Evolutionary conservation across 2,329 filamentous ascomycete genomes (phyloP).

Genomic region (Cercospora sojina): DNA sequence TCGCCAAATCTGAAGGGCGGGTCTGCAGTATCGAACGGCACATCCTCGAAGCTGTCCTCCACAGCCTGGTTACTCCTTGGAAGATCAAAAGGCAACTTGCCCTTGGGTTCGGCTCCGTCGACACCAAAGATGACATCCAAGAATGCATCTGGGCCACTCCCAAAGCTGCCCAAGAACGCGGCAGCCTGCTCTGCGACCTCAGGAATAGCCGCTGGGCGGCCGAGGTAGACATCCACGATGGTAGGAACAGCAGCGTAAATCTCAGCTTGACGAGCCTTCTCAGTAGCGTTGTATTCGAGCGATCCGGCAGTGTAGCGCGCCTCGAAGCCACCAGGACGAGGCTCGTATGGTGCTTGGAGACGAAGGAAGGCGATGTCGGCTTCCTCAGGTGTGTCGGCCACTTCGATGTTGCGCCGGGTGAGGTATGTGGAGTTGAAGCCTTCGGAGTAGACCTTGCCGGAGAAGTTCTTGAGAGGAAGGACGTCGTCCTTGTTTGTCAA

Average conservation of each 20-base stretch:
- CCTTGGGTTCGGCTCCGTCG: constrained; percentile 41
- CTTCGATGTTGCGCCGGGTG: constrained; percentile 34
- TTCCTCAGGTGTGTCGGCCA: constrained; percentile 41
- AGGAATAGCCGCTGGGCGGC: constrained; percentile 46
- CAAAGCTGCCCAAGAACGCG: constrained; percentile 45
- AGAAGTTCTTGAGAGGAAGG: constrained; percentile 33
- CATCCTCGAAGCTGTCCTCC: constrained; percentile 37
- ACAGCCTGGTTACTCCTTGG: constrained; percentile 49
- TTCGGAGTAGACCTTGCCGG: constrained; percentile 39
- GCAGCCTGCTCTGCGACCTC: constrained; percentile 43
- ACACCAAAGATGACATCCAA: constrained; percentile 46
- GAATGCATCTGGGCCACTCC: constrained; percentile 44
- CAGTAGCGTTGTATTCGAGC: constrained; percentile 45
- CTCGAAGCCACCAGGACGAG: constrained; percentile 47
- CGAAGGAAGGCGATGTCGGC: constrained; percentile 47
- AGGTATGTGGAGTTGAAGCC: constrained; percentile 40
- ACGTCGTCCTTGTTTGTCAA: constrained; percentile 39
- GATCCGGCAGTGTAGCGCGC: constrained; percentile 42
- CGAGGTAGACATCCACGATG: constrained; percentile 48
- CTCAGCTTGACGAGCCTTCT: constrained; percentile 41
- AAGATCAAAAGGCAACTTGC: constrained; percentile 51
- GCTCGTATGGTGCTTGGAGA: constrained; percentile 43
- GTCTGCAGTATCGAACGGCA: constrained; percentile 42
- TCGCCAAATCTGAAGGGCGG: constrained; percentile 40
- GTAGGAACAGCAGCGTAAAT: constrained; percentile 44